Base-by-base conservation (phyloP, 305 asterid genomes). In the Stenogyne calaminthoides region DNA sequence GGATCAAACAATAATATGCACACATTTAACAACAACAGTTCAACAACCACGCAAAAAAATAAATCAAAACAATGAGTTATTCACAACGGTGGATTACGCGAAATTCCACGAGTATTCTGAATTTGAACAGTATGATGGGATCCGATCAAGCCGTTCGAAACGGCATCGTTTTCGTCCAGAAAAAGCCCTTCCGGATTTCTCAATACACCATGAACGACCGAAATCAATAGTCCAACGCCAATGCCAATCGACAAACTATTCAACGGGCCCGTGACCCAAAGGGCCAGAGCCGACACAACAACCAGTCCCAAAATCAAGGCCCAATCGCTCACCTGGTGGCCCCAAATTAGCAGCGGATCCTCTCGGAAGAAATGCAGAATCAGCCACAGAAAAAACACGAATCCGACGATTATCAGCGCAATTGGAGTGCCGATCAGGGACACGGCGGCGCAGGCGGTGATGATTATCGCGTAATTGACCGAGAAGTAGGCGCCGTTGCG, bases 161-260 rank as follows among this genome's bases (percentile, higher is more conserved):
- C 88, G 83, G 92, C 96, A 29, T 83, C 90, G 76, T 81, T 67
- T 69, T 92, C 96, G 69, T 92, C 96, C 12, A 90, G 86, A 71
- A 84, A 90, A 34, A 88, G 77, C 1, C 90, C 96, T 51, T 90
- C 94, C 0, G 92, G 77, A 69, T 85, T 85, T 64, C 96, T 92
- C 79, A 86, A 71, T 0, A 84, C 77, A 18, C 89, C 96, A 60
- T 90, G 96, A 51, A 83, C 63, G 14, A 67, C 68, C 7, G 83
- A 40, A 16, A 86, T 63, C 68, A 87, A 34, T 12, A 87, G 68
- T 62, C 98, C 97, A 9, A 76, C 69, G 49, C 77, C 78, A 55
- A 86, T 70, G 20, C 97, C 96, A 15, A 85, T 80, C 16, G 88
- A 79, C 8, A 93, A 71, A 68, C 77, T 82, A 56, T 62, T 80